Evolutionary conservation across 768 basidiomycete genomes (phyloP).

Genomic region (Tricholoma matsutake): DNA sequence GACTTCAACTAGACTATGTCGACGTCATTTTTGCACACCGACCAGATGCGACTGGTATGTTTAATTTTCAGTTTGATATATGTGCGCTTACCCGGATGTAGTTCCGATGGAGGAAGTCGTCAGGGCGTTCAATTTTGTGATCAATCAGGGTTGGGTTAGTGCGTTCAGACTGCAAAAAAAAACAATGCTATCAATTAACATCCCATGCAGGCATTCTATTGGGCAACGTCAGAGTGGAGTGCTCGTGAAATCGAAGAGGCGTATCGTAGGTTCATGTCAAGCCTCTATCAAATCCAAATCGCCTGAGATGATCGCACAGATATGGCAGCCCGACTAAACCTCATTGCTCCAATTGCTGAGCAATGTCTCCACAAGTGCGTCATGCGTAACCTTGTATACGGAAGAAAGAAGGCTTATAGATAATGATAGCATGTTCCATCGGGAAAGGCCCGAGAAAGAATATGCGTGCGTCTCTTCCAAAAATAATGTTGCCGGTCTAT

Average conservation of each 20-base stretch:
- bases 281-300: neutral
- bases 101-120: conserved; percentile 72
- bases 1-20: conserved; percentile 68
- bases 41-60: conserved; percentile 46
- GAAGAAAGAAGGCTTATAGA: conserved; percentile 1
- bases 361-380: conserved; percentile 63
- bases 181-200: conserved; percentile 12
- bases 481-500: neutral
- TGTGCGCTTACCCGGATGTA: conserved; percentile 11
- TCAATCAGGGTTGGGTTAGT: conserved; percentile 61
- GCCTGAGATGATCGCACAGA: conserved; percentile 32
- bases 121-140: conserved; percentile 71
- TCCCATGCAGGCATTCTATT: conserved; percentile 41
- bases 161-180: neutral
- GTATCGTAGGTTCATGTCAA: conserved; percentile 38
- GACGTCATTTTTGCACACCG: conserved; percentile 69
- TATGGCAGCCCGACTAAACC: conserved; percentile 58
- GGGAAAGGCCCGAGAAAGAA: conserved; percentile 76
- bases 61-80: neutral
- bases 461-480: conserved; percentile 44
- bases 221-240: conserved; percentile 79
- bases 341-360: conserved; percentile 69
- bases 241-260: conserved; percentile 68
- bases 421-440: conserved; percentile 59
- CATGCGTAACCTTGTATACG: conserved; percentile 24